Base-by-base conservation (phyloP, 805 yeast genomes). In the Candida corydali region DNA sequence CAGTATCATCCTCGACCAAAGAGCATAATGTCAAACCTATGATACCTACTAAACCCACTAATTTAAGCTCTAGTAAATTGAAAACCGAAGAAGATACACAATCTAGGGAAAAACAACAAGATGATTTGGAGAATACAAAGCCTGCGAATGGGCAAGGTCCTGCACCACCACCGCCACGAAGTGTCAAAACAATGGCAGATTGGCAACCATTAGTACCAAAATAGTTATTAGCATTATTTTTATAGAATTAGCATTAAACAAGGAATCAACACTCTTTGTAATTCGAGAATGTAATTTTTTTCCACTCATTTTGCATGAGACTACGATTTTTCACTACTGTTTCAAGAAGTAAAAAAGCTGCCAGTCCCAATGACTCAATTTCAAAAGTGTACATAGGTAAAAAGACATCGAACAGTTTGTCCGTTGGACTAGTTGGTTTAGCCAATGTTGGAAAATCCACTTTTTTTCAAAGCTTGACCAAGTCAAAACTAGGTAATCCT, bases 371-470 rank as follows among this genome's bases (percentile, higher is more conserved):
- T n/a, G 17, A 28, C 20, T 7, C 12, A 15, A 16, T 8, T 3
- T n/a, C 26, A 8, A 19, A 22, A 17, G 10, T 11, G 3, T 19
- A 19, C n/a, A 37, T 34, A 8, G 38, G 44, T 5, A 69, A 70
- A n/a, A 47, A 69, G 32, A 52, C 60, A 28, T 58, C 65, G 27
- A 63, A 60, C 46, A 64, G 59, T 44, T 49, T 65, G 37, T 55
- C 63, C 36, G 57, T 58, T 49, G 70, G 72, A n/a, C 53, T 62
- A 8, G 80, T 69, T 37, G 82, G 84, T 1, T 65, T 81, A 20
- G 87, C 88, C 28, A 81, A 81, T 50, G 87, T 68, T 17, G 73
- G 73, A 17, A 68, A 68, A 42, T 56, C 65, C 16, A 67, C 73
- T 4, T 64, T 68, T 41, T 68, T 68, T 50, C 73, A 68, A 49